Evolutionary conservation across 1,284 basidiomycete species (phyloP), one percentile per base, ranked within the genome.

Genomic region (Phenoliferia sp.): DNA sequence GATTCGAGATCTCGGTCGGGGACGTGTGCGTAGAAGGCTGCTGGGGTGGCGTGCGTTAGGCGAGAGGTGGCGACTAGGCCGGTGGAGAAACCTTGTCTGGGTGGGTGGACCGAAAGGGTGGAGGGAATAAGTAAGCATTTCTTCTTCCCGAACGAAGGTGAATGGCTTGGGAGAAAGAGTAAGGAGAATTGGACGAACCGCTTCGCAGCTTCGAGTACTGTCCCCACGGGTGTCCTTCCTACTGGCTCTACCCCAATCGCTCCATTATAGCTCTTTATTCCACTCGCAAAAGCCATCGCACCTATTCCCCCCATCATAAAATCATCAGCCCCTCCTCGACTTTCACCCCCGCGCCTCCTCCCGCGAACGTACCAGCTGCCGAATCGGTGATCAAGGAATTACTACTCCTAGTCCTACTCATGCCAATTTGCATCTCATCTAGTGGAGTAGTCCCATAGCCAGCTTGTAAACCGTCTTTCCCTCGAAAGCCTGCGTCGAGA

Each of bases 151-250:
- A n/a, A n/a, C n/a, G n/a, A n/a, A n/a, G n/a, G n/a, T n/a, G n/a
- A n/a, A n/a, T n/a, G n/a, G n/a, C n/a, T n/a, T n/a, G 39, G 22
- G 39, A 44, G 12, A 22, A 12, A 12, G 39, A 12, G 39, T 44
- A 22, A 44, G 39, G 22, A 12, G 39, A 44, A 12, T 12, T 12
- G 22, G 39, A 44, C 39, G 39, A 44, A 44, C 39, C 39, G 39
- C 44, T 79, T 77, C 1, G 79, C 78, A 7, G 79, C 78, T 67
- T 80, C 79, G 35, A 80, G 77, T n/a, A 80, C 70, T 5, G 79
- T 80, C 9, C 78, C 79, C 62, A 78, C 78, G 0, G 79, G 73
- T 36, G 71, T 65, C 36, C 69, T 69, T 19, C 72, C 68, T 4
- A 68, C 61, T 26, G 76, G 76, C 22, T 76, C 75, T 17, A 79